Percentiles rank a stretch among this genome's conserved stretches.
These are phyloP conservation scores for Nitzschia palea DNA, from an alignment of 108 stramenopile genomes.

Conservation along the genomic window DNA sequence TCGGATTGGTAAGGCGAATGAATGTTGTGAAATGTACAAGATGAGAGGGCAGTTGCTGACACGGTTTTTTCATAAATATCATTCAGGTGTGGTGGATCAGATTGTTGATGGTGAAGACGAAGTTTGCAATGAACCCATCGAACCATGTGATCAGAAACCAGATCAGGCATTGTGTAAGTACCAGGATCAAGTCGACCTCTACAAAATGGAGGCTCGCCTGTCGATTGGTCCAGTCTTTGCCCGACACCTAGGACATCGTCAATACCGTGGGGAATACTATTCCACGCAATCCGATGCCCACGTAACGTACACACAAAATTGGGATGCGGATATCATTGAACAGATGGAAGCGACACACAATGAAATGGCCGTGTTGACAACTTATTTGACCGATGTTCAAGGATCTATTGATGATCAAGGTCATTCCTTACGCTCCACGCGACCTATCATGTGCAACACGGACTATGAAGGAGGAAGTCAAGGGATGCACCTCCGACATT, in stretches of 20 bases:
- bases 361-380: conserved; percentile 92
- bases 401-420: conserved; percentile 71
- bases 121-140: conserved; percentile 70
- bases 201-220: conserved; percentile 72
- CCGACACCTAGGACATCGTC: conserved; percentile 81
- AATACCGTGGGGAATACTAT: conserved; percentile 94
- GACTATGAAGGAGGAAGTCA: conserved; percentile 78
- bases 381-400: conserved; percentile 83
- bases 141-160: conserved; percentile 69
- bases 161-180: conserved; percentile 70
- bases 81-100: conserved; percentile 76
- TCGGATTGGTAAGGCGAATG: conserved; percentile 52
- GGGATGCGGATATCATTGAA: conserved; percentile 88
- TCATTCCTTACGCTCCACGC: conserved; percentile 68
- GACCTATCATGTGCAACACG: conserved; percentile 91
- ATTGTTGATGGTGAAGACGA: conserved; percentile 78
- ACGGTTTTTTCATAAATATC: background rate
- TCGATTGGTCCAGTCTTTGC: conserved; percentile 91
- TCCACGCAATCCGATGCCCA: conserved; percentile 96
- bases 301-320: conserved; percentile 85
- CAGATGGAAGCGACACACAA: conserved; percentile 81
- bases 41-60: background rate
- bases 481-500: conserved; percentile 82
- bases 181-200: conserved; percentile 75
- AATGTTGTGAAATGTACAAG: background rate